Percentiles rank a stretch among this genome's conserved stretches.
Evolutionary conservation across 345 rosid genomes (phyloP).

Genomic region (Streptanthus diversifolius): DNA sequence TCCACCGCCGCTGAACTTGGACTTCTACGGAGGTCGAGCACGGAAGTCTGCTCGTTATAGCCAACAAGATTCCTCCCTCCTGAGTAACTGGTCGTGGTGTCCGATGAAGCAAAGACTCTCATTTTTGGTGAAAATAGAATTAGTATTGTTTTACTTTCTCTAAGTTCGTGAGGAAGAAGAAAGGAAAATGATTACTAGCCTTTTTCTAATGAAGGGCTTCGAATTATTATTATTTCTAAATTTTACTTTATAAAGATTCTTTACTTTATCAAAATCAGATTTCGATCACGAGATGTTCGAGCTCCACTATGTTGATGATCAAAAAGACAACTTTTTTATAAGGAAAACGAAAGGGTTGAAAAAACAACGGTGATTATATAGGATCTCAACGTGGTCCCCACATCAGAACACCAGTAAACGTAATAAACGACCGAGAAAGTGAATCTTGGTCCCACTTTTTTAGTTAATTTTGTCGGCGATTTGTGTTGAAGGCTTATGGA

Average conservation of each 20-base stretch:
- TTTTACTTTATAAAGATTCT: neutral
- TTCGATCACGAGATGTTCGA: slow-evolving; percentile 19
- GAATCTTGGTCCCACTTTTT: neutral
- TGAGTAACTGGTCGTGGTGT: slow-evolving; percentile 1
- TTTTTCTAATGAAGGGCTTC: slow-evolving; percentile 18
- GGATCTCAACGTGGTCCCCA: neutral
- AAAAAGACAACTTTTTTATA: slow-evolving; percentile 6
- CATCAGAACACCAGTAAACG: neutral
- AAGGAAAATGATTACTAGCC: slow-evolving; percentile 30
- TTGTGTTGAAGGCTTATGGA: neutral
- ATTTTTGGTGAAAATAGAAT: slow-evolving; percentile 33
- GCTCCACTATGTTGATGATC: slow-evolving; percentile 22
- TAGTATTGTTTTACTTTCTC: neutral
- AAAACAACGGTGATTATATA: neutral
- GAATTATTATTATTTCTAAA: neutral
- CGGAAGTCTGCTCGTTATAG: slow-evolving; percentile 65
- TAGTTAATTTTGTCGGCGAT: slow-evolving; percentile 37
- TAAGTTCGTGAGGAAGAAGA: slow-evolving; percentile 4
- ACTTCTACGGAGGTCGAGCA: slow-evolving; percentile 17
- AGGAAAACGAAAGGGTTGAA: neutral
- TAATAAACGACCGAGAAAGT: neutral
- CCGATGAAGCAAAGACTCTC: slow-evolving; percentile 53
- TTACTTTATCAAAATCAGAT: slow-evolving; percentile 7
- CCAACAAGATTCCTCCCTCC: slow-evolving; percentile 4
- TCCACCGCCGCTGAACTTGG: slow-evolving; percentile 4